These are phyloP conservation scores for Escallonia rubra DNA, from an alignment of 129 eudicot genomes.

Conservation along the genomic window DNA sequence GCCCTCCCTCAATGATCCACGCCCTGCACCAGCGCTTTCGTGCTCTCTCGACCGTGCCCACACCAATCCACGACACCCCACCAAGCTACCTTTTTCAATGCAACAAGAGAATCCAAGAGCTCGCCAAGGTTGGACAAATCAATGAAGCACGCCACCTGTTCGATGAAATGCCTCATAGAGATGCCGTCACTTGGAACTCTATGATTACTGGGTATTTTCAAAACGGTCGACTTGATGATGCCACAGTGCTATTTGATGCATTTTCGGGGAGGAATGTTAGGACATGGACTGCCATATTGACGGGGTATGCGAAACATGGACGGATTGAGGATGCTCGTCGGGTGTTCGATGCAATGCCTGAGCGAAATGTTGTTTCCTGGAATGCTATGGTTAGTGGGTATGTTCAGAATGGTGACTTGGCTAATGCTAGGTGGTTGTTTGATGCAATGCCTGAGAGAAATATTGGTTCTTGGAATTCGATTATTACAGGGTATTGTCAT, in stretches of 20 bases:
- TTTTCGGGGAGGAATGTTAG: conserved; percentile 3
- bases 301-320: conserved; percentile 15
- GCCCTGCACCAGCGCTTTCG: no score
- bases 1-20: no score
- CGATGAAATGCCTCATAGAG: conserved; percentile 13
- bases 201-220: conserved; percentile 6
- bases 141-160: conserved; percentile 9
- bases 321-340: conserved; percentile 6
- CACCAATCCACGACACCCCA: no score
- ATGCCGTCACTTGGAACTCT: conserved; percentile 19
- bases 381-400: conserved; percentile 22
- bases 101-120: no score
- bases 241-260: background rate
- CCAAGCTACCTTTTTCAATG: no score
- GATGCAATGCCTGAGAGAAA: conserved; percentile 17
- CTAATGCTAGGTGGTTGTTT: conserved; percentile 8
- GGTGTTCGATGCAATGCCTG: conserved; percentile 19
- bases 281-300: conserved; percentile 11
- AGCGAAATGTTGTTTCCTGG: conserved; percentile 17
- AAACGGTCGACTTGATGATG: conserved; percentile 1
- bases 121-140: background rate
- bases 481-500: conserved; percentile 16
- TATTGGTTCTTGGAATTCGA: conserved; percentile 11
- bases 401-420: conserved; percentile 4
- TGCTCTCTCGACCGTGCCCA: no score